These are phyloP conservation scores for Hyphodiscus sp. DNA, from an alignment of 2,329 filamentous ascomycete species.

Conservation along the genomic window DNA sequence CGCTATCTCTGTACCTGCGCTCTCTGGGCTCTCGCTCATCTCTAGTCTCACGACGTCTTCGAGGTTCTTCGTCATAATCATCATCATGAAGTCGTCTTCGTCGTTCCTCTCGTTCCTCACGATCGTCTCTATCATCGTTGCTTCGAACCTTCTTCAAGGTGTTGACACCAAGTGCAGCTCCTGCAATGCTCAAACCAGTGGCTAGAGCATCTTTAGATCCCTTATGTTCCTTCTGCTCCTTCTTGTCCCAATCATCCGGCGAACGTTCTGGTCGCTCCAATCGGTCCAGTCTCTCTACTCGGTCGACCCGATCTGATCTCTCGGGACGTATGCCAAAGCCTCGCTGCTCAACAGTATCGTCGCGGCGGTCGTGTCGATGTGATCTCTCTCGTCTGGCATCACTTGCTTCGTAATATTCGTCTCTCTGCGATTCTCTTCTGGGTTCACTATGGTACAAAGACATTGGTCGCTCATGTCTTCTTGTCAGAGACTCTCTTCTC, in stretches of 20 bases:
- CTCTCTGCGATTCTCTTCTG: constrained; percentile 17
- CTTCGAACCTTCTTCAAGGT: constrained; percentile 25
- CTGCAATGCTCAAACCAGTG: constrained; percentile 28
- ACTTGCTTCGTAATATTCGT: constrained; percentile 29
- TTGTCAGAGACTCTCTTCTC: constrained; percentile 26
- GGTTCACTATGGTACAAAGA: constrained; percentile 25
- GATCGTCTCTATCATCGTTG: constrained; percentile 24
- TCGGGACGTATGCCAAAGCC: constrained; percentile 21
- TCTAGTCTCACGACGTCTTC: constrained; percentile 18
- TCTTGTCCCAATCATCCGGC: constrained; percentile 8
- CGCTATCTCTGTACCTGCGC: background rate
- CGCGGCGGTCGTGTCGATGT: constrained; percentile 23
- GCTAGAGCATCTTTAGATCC: constrained; percentile 25
- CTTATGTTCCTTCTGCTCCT: constrained; percentile 21
- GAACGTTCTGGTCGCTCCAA: constrained; percentile 1
- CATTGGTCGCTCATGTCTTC: constrained; percentile 14
- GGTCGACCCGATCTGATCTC: constrained; percentile 7
- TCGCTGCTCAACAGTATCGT: constrained; percentile 24
- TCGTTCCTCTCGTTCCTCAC: constrained; percentile 19
- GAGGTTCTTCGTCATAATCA: constrained; percentile 23
- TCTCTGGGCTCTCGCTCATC: constrained; percentile 17
- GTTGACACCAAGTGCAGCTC: constrained; percentile 27
- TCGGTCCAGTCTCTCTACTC: constrained; percentile 6
- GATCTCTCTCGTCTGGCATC: constrained; percentile 18
- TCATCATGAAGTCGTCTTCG: constrained; percentile 18